phyloP scores from a whole-genome alignment of 2,329 filamentous ascomycete species.

The Fusarium beomiforme region DNA sequence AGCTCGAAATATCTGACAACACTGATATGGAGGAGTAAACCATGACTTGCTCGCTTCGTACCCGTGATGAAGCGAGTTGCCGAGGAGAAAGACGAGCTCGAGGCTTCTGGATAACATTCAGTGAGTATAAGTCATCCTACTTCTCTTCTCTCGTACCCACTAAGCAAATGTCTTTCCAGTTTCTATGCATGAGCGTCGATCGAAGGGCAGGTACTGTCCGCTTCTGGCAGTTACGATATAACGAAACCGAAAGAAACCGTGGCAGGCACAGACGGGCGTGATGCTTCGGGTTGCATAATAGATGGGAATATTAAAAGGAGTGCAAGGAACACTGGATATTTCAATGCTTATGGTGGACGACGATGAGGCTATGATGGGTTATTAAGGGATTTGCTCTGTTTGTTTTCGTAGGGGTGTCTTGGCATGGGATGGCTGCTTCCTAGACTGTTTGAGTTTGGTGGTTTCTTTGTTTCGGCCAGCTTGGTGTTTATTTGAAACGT shows the following conservation, averaged over 20 bases:
- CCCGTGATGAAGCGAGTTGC: neutral
- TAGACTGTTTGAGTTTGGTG: constrained; percentile 6
- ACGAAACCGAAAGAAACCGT: neutral
- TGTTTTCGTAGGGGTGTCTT: neutral
- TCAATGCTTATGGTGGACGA: neutral
- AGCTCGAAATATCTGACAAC: neutral
- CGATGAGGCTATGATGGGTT: neutral
- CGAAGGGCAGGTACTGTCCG: neutral
- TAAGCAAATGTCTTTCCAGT: neutral
- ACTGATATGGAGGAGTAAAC: neutral
- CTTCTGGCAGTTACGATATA: constrained; percentile 1
- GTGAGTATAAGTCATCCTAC: neutral
- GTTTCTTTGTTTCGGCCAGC: neutral
- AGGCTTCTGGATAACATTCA: neutral
- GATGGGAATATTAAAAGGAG: neutral
- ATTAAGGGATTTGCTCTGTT: neutral
- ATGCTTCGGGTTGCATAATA: constrained; percentile 5
- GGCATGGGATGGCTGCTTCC: neutral
- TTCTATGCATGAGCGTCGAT: neutral
- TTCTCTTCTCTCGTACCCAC: neutral
- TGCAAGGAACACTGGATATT: neutral
- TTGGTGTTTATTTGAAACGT: constrained; percentile 14
- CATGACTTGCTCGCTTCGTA: neutral
- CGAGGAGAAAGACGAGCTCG: neutral
- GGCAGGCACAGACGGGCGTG: neutral